phyloP scores from a whole-genome alignment of 352 stramenopile species.

The Peronosclerospora sorghi region DNA sequence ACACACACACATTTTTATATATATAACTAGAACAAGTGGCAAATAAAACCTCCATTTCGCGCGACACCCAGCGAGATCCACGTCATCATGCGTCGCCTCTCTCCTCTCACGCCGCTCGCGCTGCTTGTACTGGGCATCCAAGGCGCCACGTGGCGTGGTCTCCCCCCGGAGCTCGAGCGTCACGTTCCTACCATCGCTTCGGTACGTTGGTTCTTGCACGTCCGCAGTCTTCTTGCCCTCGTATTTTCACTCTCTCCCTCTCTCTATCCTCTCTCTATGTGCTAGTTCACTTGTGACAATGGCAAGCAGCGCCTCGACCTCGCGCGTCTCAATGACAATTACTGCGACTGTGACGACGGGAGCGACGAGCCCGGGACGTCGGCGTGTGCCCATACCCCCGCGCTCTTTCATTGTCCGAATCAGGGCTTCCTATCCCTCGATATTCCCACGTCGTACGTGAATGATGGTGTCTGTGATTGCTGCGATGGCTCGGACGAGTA shows the following conservation, averaged over 20 bases:
- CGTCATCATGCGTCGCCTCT: conserved; percentile 13
- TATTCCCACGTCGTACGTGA: conserved; percentile 55
- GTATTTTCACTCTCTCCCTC: neutral
- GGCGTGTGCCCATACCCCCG: conserved; percentile 42
- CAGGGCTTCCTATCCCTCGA: conserved; percentile 40
- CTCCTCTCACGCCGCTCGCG: conserved; percentile 9
- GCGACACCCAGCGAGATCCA: no score
- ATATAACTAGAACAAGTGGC: no score
- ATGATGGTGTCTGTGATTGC: conserved; percentile 95
- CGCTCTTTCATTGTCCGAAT: conserved; percentile 31
- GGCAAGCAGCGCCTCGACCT: conserved; percentile 41
- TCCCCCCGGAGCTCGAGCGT: conserved; percentile 31
- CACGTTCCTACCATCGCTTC: conserved; percentile 23
- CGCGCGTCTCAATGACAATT: conserved; percentile 85
- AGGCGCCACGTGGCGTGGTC: conserved; percentile 23
- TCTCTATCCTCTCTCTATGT: conserved; percentile 1
- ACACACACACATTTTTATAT: no score
- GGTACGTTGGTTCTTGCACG: no score
- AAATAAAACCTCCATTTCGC: no score
- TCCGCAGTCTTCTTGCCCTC: neutral
- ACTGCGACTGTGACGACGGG: conserved; percentile 89
- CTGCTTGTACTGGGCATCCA: conserved; percentile 8
- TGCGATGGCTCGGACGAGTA: conserved; percentile 93
- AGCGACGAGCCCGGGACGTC: conserved; percentile 85
- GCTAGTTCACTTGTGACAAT: conserved; percentile 64